Conservation (phyloP, 805 yeast species). For the Ogataea philodendri region DNA sequence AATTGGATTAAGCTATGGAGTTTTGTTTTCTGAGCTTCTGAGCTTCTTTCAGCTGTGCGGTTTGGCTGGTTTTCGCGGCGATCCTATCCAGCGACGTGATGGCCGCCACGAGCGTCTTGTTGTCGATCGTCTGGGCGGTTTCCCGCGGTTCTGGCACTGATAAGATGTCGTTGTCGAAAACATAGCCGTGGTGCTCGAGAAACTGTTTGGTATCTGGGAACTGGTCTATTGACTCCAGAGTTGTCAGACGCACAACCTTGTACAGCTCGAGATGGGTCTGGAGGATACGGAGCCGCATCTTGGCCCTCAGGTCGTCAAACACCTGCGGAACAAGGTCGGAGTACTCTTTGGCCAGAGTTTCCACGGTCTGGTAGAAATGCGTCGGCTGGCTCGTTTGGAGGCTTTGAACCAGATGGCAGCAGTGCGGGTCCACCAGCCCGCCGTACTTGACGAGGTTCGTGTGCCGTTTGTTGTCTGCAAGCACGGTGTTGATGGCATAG, state of each 20-base stretch:
- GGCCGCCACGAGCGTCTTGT: constrained; percentile 3
- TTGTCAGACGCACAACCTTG: constrained; percentile 7
- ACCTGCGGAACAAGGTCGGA: constrained; percentile 8
- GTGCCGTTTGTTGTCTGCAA: constrained; percentile 10
- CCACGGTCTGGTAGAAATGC: constrained; percentile 13
- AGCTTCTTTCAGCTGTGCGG: constrained; percentile 5
- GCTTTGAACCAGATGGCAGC: constrained; percentile 16
- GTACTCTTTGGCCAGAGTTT: constrained; percentile 1
- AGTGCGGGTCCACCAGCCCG: constrained; percentile 6
- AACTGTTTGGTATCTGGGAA: constrained; percentile 9
- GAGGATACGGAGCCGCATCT: constrained; percentile 15
- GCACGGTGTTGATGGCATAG: constrained; percentile 20
- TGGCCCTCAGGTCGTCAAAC: constrained; percentile 9
- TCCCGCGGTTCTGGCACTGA: too few relatives aligned
- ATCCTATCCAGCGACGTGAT: constrained; percentile 8
- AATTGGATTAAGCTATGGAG: constrained; percentile 23
- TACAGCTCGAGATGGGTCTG: constrained; percentile 5
- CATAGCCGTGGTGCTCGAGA: constrained; percentile 12
- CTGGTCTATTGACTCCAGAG: constrained; percentile 3
- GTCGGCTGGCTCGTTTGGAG: constrained; percentile 15
- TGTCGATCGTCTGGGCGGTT: constrained; percentile 3
- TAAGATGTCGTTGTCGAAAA: constrained; percentile 5
- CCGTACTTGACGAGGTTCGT: constrained; percentile 17
- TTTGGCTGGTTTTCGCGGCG: neutral
- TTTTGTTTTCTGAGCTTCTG: constrained; percentile 3